These are phyloP conservation scores for Cicer yamashitae DNA, from an alignment of 306 rosid species.

Conservation along the genomic window DNA sequence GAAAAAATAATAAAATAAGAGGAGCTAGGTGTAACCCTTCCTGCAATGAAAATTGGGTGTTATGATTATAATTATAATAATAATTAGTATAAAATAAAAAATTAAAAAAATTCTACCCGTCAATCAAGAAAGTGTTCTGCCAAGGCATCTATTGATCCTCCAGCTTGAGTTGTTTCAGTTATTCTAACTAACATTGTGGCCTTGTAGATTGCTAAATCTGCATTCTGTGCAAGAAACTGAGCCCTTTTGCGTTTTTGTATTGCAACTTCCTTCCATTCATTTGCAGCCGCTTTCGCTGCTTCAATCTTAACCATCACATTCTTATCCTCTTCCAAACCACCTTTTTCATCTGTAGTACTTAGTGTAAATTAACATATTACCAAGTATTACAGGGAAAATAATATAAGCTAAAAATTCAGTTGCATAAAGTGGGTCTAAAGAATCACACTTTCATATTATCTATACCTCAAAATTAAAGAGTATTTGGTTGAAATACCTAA, in stretches of 20 bases:
- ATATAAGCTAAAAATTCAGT: too few relatives aligned
- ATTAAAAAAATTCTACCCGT: slow-evolving; percentile 37
- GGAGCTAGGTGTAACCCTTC: slow-evolving; percentile 32
- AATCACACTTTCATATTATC: not conserved
- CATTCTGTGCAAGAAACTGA: slow-evolving; percentile 64
- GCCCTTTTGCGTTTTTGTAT: slow-evolving; percentile 66
- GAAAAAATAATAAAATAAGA: slow-evolving; percentile 16
- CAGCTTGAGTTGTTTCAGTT: slow-evolving; percentile 64
- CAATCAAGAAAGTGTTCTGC: slow-evolving; percentile 63
- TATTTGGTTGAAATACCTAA: not conserved
- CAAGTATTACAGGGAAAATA: too few relatives aligned
- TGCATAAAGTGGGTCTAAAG: not conserved
- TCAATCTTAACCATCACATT: slow-evolving; percentile 48
- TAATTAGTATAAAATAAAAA: slow-evolving; percentile 42
- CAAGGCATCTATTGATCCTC: slow-evolving; percentile 47
- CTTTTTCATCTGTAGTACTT: slow-evolving; percentile 56
- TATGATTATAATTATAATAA: slow-evolving; percentile 17
- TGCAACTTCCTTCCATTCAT: slow-evolving; percentile 55
- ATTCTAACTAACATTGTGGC: slow-evolving; percentile 62
- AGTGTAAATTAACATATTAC: slow-evolving; percentile 37
- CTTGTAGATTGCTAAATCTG: slow-evolving; percentile 72
- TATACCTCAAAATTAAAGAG: not conserved
- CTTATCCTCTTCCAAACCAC: slow-evolving; percentile 54
- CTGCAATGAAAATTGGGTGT: slow-evolving; percentile 38
- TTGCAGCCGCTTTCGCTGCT: slow-evolving; percentile 63